Base-by-base conservation (phyloP, 2,329 filamentous ascomycete species). In the Diplodia scrobiculata region DNA sequence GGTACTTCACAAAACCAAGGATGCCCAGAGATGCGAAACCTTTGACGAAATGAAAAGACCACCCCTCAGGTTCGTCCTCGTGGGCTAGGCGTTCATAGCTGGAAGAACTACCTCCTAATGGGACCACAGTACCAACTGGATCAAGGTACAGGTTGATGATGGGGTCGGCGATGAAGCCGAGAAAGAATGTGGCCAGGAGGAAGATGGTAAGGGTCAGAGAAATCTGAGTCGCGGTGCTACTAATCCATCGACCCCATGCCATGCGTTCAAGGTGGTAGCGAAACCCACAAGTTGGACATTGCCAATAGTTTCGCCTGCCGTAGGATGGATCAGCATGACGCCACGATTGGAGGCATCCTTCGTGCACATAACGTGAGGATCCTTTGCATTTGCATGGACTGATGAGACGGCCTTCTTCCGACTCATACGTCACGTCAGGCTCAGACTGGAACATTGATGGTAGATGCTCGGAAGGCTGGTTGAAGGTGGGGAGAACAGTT, bases 301-400 rank as follows among this genome's bases (percentile, higher is more conserved):
- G 85, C 86, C 89, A 97, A 75, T 88, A 96, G 71, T 93, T 92
- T 66, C 90, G 85, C 66, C 79, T 80, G 50, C 81, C 79, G 70
- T 86, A 84, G 48, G 83, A 73, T 0, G 91, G 89, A 73, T 92
- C 87, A 51, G 91, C 85, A 69, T 89, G 84, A 71, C 95, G 87
- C 92, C 93, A 98, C 11, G 86, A 83, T 72, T 90, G 87, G 58
- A 99, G 83, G 74, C 95, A 99, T 34, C 88, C 90, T 77, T 97
- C 92, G 77, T 99, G 95, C 27, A 98, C 92, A 78, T 96, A 97
- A 79, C 91, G 91, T 71, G 94, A 91, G 47, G 91, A 91, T 63
- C 95, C 95, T 80, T 91, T 96, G 84, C 95, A 99, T 79, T 89
- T 88, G 83, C 95, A 99, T 41, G 95, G 95, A 64, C 90, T 90